Base-by-base conservation (phyloP, 768 basidiomycete species). In the Kwoniella dendrophila region DNA sequence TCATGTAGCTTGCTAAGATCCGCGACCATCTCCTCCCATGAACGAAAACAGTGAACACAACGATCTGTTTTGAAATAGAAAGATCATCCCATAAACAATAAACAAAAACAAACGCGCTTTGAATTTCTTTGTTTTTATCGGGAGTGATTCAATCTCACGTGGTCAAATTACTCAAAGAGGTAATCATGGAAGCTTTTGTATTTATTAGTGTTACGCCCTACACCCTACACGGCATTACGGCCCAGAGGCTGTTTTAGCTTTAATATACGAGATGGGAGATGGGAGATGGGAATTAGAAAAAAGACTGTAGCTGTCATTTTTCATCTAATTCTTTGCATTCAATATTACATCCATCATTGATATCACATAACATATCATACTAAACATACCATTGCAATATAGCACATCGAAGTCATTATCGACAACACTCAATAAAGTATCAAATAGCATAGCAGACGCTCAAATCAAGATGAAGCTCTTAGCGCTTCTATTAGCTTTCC, bases 381-480 rank as follows among this genome's bases (percentile, higher is more conserved):
- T 22, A 38, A n/a, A 44, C 24, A 44, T 44, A n/a, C 20, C 20
- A 44, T 10, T 20, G 20, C 43, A 10, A 44, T 14, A 14, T n/a
- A n/a, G 24, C 43, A 18, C n/a, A n/a, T 11, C 43, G 11, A 33
- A 32, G 24, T 27, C 32, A 51, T n/a, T n/a, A n/a, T n/a, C n/a
- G n/a, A n/a, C n/a, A 33, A 18, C 18, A 8, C 36, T 38, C 22
- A 49, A 14, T 49, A 32, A 2, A 33, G 24, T 8, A 12, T 24
- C 32, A 34, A 54, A 7, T 32, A 45, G 27, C 30, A 30, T 29
- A 54, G 34, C 11, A 29, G 16, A 18, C 10, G 12, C 22, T 24
- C 40, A 27, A 11, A 33, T 16, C 59, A 60, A 18, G 50, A 60
- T 62, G 60, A 62, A 62, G 45, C 54, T 55, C 38, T 41, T 54